Evolutionary conservation across 345 rosid species (phyloP).

Genomic region (Murraya koenigii): DNA sequence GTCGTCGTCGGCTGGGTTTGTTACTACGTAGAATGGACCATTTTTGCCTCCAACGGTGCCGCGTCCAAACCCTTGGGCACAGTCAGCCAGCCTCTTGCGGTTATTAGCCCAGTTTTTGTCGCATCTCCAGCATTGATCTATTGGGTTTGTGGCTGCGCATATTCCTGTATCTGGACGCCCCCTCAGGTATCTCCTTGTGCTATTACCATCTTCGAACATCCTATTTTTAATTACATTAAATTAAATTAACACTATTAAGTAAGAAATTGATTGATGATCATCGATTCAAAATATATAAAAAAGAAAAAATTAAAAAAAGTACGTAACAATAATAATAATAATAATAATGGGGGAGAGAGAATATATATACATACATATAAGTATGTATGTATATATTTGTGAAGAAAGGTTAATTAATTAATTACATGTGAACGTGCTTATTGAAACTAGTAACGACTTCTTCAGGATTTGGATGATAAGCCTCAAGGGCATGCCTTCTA

Average conservation of each 20-base stretch:
- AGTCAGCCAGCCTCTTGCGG: conserved; percentile 29
- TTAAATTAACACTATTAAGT: too few relatives aligned
- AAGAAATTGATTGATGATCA: too few relatives aligned
- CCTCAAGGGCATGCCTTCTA: conserved; percentile 11
- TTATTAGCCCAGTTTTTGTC: conserved; percentile 29
- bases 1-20: conserved; percentile 17
- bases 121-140: conserved; percentile 52
- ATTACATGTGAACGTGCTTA: conserved; percentile 24
- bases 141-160: conserved; percentile 41
- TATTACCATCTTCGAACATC: conserved; percentile 8
- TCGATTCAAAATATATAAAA: too few relatives aligned
- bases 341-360: too few relatives aligned
- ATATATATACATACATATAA: too few relatives aligned
- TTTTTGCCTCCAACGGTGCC: conserved; percentile 19
- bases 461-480: conserved; percentile 35
- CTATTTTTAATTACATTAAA: not conserved
- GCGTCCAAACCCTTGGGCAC: conserved; percentile 28
- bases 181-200: conserved; percentile 29
- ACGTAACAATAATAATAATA: not conserved
- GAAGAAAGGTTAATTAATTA: too few relatives aligned
- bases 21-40: conserved; percentile 20
- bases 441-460: conserved; percentile 25
- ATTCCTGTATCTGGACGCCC: not conserved
- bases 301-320: too few relatives aligned
- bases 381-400: too few relatives aligned